These are phyloP conservation scores for Suillus fuscotomentosus DNA, from an alignment of 768 basidiomycete species.

Conservation along the genomic window DNA sequence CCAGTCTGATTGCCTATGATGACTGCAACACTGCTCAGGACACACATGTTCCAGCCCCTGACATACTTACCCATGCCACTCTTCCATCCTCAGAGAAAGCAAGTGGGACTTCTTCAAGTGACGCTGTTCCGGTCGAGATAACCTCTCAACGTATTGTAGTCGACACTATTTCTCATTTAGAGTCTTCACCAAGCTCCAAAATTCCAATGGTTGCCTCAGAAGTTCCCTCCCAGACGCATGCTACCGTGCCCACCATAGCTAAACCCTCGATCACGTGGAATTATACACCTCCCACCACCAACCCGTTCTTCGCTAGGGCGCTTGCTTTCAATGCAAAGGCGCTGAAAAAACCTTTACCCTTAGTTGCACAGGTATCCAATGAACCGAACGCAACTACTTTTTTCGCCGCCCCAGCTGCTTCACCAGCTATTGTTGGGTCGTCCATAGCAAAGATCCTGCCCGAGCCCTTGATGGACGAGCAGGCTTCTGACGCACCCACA, in stretches of 20 bases:
- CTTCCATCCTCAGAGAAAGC: background rate
- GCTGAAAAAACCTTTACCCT: background rate
- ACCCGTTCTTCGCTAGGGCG: background rate
- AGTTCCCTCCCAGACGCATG: background rate
- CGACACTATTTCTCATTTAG: background rate
- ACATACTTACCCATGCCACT: background rate
- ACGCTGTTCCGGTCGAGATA: background rate
- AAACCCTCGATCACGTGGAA: background rate
- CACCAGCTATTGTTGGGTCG: background rate
- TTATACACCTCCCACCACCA: background rate
- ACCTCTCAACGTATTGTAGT: background rate
- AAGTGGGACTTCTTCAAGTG: background rate
- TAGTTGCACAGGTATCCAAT: background rate
- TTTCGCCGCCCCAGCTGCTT: background rate
- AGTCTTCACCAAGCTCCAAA: background rate
- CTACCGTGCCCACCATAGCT: background rate
- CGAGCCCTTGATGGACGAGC: background rate
- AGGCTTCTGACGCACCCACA: too few relatives aligned
- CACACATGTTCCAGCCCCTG: background rate
- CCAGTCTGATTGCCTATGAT: background rate
- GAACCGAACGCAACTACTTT: background rate
- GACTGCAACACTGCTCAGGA: background rate
- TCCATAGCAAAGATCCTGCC: background rate
- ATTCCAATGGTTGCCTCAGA: background rate
- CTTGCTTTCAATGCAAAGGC: background rate